Conservation (phyloP, 2,329 filamentous ascomycete species). For the Nemania sp. region DNA sequence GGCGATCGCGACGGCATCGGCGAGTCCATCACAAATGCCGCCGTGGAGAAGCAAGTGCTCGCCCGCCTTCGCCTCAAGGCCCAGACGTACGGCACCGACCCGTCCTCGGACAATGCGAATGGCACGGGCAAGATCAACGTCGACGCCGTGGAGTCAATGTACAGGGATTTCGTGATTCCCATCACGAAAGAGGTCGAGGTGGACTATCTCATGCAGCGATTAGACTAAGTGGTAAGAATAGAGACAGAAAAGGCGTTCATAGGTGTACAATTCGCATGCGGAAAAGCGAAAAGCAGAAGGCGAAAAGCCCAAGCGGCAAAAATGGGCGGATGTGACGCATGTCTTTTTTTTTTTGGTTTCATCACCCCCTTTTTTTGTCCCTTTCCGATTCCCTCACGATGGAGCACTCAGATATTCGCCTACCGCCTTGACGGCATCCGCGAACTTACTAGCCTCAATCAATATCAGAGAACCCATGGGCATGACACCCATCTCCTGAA, state of each 20-base stretch:
- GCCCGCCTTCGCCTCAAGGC: constrained; percentile 87
- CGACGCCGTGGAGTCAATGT: constrained; percentile 88
- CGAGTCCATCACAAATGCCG: constrained; percentile 85
- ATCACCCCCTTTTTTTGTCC: constrained; percentile 4
- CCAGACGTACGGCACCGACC: constrained; percentile 90
- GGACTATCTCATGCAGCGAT: constrained; percentile 94
- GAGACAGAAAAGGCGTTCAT: constrained; percentile 16
- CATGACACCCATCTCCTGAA: constrained; percentile 90
- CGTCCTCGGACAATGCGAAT: constrained; percentile 62
- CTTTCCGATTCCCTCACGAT: constrained; percentile 44
- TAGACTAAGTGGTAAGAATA: constrained; percentile 51
- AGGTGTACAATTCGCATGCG: constrained; percentile 16
- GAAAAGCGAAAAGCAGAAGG: not conserved
- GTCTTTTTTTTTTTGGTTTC: constrained; percentile 4
- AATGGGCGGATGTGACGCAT: constrained; percentile 4
- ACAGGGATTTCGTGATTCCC: constrained; percentile 91
- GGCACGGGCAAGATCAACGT: constrained; percentile 83
- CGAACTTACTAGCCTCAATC: constrained; percentile 79
- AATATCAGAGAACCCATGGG: constrained; percentile 83
- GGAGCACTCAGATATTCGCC: constrained; percentile 70
- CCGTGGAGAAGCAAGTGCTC: constrained; percentile 89
- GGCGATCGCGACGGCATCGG: constrained; percentile 81
- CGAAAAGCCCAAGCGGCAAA: not conserved
- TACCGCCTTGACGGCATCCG: constrained; percentile 74
- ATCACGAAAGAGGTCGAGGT: constrained; percentile 98